Percentiles rank a stretch among this genome's conserved stretches.
Conservation (phyloP, 1,284 basidiomycete genomes). For the Sporisorium sorghi region DNA sequence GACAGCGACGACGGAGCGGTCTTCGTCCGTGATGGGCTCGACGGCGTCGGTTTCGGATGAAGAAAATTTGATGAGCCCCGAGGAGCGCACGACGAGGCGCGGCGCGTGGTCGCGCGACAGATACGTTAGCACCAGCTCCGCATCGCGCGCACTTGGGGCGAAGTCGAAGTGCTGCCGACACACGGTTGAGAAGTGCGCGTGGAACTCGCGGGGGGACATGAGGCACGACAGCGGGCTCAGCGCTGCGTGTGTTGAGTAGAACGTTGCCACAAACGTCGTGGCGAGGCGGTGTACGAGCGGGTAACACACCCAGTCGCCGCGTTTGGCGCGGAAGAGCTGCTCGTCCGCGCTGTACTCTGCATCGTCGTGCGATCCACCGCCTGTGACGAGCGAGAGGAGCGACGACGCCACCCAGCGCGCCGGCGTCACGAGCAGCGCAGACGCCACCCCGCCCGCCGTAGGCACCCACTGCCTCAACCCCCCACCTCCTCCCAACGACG, state of each 20-base stretch:
- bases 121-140: slow-evolving; percentile 79
- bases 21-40: slow-evolving; percentile 75
- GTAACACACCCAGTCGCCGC: slow-evolving; percentile 82
- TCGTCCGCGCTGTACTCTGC: slow-evolving; percentile 75
- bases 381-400: slow-evolving; percentile 72
- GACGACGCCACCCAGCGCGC: slow-evolving; percentile 81
- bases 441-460: slow-evolving; percentile 18
- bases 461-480: slow-evolving; percentile 26
- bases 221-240: slow-evolving; percentile 44
- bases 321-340: slow-evolving; percentile 28
- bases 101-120: slow-evolving; percentile 78
- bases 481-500: slow-evolving; percentile 53
- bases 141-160: slow-evolving; percentile 75
- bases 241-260: slow-evolving; percentile 20
- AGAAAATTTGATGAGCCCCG: slow-evolving; percentile 72
- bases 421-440: slow-evolving; percentile 23
- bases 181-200: background rate
- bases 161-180: slow-evolving; percentile 20
- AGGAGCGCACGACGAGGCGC: slow-evolving; percentile 76
- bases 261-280: slow-evolving; percentile 15
- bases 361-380: slow-evolving; percentile 71
- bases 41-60: background rate
- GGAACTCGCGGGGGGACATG: slow-evolving; percentile 27
- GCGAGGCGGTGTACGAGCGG: slow-evolving; percentile 73
- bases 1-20: slow-evolving; percentile 80